Evolutionary conservation across 1,284 basidiomycete species (phyloP).

Genomic region (Fomitiporia mediterranea): DNA sequence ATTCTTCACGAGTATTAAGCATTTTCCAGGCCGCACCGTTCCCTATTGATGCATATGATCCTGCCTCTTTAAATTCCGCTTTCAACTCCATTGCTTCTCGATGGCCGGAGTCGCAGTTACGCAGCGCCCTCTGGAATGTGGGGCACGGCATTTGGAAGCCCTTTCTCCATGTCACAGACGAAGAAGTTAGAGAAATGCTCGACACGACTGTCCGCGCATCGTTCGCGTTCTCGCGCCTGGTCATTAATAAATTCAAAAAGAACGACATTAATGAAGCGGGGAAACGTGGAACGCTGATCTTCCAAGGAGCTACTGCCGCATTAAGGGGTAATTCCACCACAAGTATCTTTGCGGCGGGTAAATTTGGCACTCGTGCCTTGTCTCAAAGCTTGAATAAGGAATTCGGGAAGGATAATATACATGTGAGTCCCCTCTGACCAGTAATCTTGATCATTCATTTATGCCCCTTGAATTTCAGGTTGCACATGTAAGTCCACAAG

Average conservation of each 20-base stretch:
- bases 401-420: conserved; percentile 32
- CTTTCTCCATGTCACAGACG: conserved; percentile 29
- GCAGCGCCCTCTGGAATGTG: conserved; percentile 28
- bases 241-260: conserved; percentile 27
- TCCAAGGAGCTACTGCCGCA: conserved; percentile 31
- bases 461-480: conserved; percentile 1
- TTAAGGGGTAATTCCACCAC: conserved; percentile 28
- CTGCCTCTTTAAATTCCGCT: conserved; percentile 22
- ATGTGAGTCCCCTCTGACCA: conserved; percentile 20
- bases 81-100: conserved; percentile 25
- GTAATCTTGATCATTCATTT: background rate
- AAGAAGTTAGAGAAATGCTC: conserved; percentile 18
- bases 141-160: conserved; percentile 26
- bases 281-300: conserved; percentile 29
- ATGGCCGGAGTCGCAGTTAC: conserved; percentile 27
- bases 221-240: conserved; percentile 29
- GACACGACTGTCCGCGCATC: conserved; percentile 29
- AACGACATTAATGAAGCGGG: conserved; percentile 23
- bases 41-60: conserved; percentile 25
- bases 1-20: background rate
- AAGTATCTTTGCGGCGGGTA: conserved; percentile 31
- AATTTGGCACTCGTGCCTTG: conserved; percentile 29
- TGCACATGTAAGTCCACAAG: conserved; percentile 8
- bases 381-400: conserved; percentile 31
- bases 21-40: conserved; percentile 25